Conservation (phyloP, 2,329 filamentous ascomycete genomes). For the Nemania serpens region DNA sequence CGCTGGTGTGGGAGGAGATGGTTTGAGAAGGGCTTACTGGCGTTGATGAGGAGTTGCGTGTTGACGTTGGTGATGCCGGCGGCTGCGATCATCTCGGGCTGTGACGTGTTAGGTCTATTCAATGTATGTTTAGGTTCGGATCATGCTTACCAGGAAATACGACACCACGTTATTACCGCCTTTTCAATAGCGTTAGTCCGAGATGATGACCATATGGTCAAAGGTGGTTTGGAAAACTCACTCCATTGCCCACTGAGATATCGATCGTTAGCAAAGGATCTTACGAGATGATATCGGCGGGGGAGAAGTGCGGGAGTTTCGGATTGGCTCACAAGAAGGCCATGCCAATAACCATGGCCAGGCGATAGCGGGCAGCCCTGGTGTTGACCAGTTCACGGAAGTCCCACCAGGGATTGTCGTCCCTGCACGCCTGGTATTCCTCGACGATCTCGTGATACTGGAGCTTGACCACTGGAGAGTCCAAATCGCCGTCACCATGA, state of each 20-base stretch:
- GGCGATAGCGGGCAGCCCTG: slow-evolving; percentile 51
- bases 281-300: not conserved
- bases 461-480: slow-evolving; percentile 57
- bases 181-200: not conserved
- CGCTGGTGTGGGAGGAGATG: too few species aligned
- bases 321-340: slow-evolving; percentile 48
- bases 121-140: not conserved
- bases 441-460: slow-evolving; percentile 62
- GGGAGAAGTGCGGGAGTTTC: not conserved
- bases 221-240: slow-evolving; percentile 4
- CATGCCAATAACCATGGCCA: slow-evolving; percentile 57
- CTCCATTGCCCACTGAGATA: slow-evolving; percentile 48
- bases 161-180: slow-evolving; percentile 49
- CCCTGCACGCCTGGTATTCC: slow-evolving; percentile 50
- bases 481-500: slow-evolving; percentile 61
- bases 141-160: slow-evolving; percentile 44
- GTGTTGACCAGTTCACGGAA: slow-evolving; percentile 59
- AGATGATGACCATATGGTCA: too few species aligned
- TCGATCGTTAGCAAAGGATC: slow-evolving; percentile 1
- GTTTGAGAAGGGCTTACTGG: slow-evolving; percentile 31
- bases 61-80: slow-evolving; percentile 47
- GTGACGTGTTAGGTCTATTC: slow-evolving; percentile 7
- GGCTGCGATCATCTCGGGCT: slow-evolving; percentile 48
- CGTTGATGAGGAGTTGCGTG: slow-evolving; percentile 49
- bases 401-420: slow-evolving; percentile 65